Evolutionary conservation across 2,329 filamentous ascomycete genomes (phyloP).

Genomic region (Ceratocystis cubensis): DNA sequence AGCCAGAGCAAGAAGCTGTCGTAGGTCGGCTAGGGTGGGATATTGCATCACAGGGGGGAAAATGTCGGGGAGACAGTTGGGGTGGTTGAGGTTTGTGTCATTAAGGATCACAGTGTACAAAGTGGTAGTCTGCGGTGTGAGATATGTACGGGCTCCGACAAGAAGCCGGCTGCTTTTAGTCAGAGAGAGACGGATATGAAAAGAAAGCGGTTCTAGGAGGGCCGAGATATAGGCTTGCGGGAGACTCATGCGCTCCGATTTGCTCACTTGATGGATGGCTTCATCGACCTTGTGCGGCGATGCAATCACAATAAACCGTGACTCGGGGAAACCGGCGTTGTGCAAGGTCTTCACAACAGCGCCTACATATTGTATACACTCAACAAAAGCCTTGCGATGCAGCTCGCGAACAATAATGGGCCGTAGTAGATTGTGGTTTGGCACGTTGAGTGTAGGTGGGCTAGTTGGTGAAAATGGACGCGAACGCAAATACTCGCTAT

Average conservation of each 20-base stretch:
- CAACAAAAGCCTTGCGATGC: constrained; percentile 32
- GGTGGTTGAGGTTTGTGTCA: constrained; percentile 15
- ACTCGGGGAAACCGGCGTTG: constrained; percentile 33
- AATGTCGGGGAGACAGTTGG: constrained; percentile 28
- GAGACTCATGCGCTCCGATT: constrained; percentile 32
- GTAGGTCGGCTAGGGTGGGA: constrained; percentile 33
- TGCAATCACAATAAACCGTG: constrained; percentile 34
- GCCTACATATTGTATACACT: constrained; percentile 34
- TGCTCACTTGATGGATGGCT: constrained; percentile 26
- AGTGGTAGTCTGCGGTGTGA: constrained; percentile 34
- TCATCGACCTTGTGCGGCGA: constrained; percentile 28
- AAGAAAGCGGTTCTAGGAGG: constrained; percentile 24
- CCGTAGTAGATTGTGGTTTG: constrained; percentile 39
- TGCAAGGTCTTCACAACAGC: constrained; percentile 34
- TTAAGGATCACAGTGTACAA: constrained; percentile 31
- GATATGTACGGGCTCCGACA: constrained; percentile 35
- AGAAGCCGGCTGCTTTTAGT: constrained; percentile 33
- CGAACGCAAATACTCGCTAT: constrained; percentile 57
- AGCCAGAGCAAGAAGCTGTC: constrained; percentile 36
- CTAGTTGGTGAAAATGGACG: constrained; percentile 37
- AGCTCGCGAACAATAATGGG: constrained; percentile 39
- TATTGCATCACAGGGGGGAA: constrained; percentile 38
- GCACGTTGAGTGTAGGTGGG: constrained; percentile 29
- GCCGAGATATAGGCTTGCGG: constrained; percentile 28
- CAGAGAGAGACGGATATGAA: constrained; percentile 35